Percentiles rank a stretch among this genome's conserved stretches.
These are phyloP conservation scores for Sextonia rubra DNA, from an alignment of 164 flowering plant genomes.

Conservation along the genomic window DNA sequence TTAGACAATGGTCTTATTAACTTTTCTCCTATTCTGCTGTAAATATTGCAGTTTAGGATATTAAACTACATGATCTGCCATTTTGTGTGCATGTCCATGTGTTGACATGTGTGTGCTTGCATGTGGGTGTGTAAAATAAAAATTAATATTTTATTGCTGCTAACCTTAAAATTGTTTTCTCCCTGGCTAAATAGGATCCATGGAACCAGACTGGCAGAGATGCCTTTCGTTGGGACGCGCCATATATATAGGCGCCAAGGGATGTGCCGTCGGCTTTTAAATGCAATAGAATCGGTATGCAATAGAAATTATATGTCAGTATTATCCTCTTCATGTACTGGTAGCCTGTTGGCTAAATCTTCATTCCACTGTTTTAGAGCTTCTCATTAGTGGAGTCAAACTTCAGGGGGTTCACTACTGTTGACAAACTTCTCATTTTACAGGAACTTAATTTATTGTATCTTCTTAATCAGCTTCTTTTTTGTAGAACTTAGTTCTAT, in stretches of 20 bases:
- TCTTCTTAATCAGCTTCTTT: background rate
- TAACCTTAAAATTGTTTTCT: background rate
- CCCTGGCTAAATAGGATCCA: constrained; percentile 53
- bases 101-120: too few species aligned
- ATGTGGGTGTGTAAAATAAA: too few species aligned
- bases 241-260: constrained; percentile 94
- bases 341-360: background rate
- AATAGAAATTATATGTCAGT: background rate
- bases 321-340: background rate
- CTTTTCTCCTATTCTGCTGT: too few species aligned
- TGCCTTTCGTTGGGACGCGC: constrained; percentile 98
- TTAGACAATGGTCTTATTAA: background rate
- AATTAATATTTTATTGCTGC: too few species aligned
- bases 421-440: background rate
- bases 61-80: background rate
- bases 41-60: background rate
- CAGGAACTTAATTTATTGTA: too few species aligned
- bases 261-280: constrained; percentile 88
- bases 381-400: background rate
- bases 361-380: background rate
- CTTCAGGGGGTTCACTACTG: background rate
- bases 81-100: too few species aligned
- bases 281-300: constrained; percentile 71
- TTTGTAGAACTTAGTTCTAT: background rate
- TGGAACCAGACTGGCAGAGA: constrained; percentile 88